Conservation (phyloP, 805 yeast species). For the Candida koratica region DNA sequence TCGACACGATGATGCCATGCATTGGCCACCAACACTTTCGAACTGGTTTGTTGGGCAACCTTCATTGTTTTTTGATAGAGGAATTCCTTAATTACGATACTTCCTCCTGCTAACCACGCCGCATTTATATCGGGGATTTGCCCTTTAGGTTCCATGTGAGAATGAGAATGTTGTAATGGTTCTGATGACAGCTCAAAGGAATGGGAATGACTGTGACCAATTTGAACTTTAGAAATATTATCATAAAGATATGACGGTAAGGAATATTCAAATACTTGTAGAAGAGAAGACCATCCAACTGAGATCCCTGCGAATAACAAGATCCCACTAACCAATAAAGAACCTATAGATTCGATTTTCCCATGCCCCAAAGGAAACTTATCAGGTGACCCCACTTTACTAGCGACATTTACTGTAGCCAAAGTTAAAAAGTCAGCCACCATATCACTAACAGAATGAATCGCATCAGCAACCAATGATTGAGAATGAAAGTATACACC, state of each 20-base stretch:
- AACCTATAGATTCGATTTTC: constrained; percentile 87
- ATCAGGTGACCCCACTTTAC: constrained; percentile 51
- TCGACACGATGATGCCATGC: constrained; percentile 99
- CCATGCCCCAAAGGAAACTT: constrained; percentile 87
- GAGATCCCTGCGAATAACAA: constrained; percentile 83
- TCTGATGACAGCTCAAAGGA: constrained; percentile 17
- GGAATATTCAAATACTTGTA: constrained; percentile 62
- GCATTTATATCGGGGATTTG: constrained; percentile 69
- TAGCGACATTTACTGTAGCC: constrained; percentile 78
- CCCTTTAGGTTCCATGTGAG: constrained; percentile 19
- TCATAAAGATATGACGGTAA: constrained; percentile 63
- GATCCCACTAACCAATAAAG: constrained; percentile 80
- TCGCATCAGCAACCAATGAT: constrained; percentile 89
- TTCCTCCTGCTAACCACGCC: constrained; percentile 92
- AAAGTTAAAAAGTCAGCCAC: constrained; percentile 86
- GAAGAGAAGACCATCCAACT: constrained; percentile 82
- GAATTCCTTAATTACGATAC: constrained; percentile 84
- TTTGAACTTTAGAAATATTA: constrained; percentile 43
- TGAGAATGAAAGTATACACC: constrained; percentile 93
- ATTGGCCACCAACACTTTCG: constrained; percentile 89
- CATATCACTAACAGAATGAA: constrained; percentile 88
- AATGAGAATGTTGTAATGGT: constrained; percentile 14
- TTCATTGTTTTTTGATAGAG: constrained; percentile 77
- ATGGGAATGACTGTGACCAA: constrained; percentile 54
- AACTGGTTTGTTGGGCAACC: constrained; percentile 72